Percentiles rank a stretch among this genome's conserved stretches.
Conservation (phyloP, 805 yeast genomes). For the Candida sithepensis region DNA sequence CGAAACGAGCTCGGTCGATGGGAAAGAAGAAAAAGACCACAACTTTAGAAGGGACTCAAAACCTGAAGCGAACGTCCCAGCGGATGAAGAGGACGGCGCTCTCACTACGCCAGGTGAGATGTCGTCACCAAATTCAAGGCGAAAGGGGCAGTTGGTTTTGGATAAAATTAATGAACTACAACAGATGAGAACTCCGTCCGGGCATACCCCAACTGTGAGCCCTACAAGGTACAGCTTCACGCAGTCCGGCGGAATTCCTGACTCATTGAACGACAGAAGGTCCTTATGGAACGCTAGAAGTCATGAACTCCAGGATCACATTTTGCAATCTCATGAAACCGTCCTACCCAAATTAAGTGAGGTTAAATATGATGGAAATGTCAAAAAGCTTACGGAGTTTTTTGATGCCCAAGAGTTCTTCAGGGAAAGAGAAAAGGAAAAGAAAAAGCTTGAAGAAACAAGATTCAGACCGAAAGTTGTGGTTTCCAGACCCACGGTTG, state of each 20-base stretch:
- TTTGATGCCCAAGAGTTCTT: slow-evolving; percentile 84
- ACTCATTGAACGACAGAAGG: slow-evolving; percentile 8
- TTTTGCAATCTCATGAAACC: slow-evolving; percentile 14
- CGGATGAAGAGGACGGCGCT: not conserved
- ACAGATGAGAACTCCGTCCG: slow-evolving; percentile 7
- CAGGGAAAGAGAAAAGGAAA: slow-evolving; percentile 77
- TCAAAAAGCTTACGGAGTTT: slow-evolving; percentile 60
- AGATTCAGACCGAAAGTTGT: slow-evolving; percentile 71
- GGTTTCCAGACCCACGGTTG: slow-evolving; percentile 82
- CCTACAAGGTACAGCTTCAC: slow-evolving; percentile 3
- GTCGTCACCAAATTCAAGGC: slow-evolving; percentile 13
- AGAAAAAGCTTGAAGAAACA: slow-evolving; percentile 53
- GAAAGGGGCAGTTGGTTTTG: slow-evolving; percentile 19
- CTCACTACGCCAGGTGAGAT: not conserved
- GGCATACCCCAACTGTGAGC: slow-evolving; percentile 2
- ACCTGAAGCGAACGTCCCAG: not conserved
- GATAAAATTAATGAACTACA: slow-evolving; percentile 25
- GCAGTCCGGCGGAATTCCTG: not conserved
- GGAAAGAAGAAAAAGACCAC: slow-evolving; percentile 9
- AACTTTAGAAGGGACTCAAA: too few relatives aligned
- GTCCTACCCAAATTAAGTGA: slow-evolving; percentile 14
- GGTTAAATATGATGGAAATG: slow-evolving; percentile 38
- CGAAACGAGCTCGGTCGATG: too few relatives aligned
- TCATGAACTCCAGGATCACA: slow-evolving; percentile 20
- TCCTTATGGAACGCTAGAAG: slow-evolving; percentile 22